phyloP scores from a whole-genome alignment of 441 rosid genomes.

The Populus hybrid region DNA sequence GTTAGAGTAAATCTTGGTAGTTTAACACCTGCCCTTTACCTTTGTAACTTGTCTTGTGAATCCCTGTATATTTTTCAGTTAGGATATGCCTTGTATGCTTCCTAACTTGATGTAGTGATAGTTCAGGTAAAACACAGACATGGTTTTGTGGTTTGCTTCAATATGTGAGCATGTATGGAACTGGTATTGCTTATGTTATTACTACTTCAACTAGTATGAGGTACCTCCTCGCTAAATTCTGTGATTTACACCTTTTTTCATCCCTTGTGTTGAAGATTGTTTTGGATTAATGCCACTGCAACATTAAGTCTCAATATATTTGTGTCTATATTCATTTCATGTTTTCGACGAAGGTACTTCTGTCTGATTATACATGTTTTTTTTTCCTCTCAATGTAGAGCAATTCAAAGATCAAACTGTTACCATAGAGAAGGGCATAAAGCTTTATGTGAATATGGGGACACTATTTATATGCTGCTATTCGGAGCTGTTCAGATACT shows the following conservation, averaged over 20 bases:
- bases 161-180: constrained; percentile 41
- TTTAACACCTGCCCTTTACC: background rate
- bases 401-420: constrained; percentile 52
- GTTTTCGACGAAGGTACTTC: background rate
- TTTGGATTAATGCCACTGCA: background rate
- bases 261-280: background rate
- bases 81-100: background rate
- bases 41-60: background rate
- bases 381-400: constrained; percentile 21
- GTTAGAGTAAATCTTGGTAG: too few relatives aligned
- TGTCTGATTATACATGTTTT: background rate
- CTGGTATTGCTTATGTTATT: constrained; percentile 50
- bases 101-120: constrained; percentile 25
- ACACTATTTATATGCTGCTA: constrained; percentile 34
- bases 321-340: background rate
- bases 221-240: constrained; percentile 23
- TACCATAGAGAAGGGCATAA: constrained; percentile 46
- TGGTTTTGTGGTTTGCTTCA: constrained; percentile 50
- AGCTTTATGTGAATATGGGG: constrained; percentile 34
- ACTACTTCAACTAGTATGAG: constrained; percentile 56
- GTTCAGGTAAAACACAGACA: constrained; percentile 44
- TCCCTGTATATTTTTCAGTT: background rate
- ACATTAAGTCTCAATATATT: background rate
- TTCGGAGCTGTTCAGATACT: constrained; percentile 47
- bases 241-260: background rate